Percentiles rank a stretch among this genome's conserved stretches.
phyloP scores from a whole-genome alignment of 805 yeast species.

The Candida awuae region DNA sequence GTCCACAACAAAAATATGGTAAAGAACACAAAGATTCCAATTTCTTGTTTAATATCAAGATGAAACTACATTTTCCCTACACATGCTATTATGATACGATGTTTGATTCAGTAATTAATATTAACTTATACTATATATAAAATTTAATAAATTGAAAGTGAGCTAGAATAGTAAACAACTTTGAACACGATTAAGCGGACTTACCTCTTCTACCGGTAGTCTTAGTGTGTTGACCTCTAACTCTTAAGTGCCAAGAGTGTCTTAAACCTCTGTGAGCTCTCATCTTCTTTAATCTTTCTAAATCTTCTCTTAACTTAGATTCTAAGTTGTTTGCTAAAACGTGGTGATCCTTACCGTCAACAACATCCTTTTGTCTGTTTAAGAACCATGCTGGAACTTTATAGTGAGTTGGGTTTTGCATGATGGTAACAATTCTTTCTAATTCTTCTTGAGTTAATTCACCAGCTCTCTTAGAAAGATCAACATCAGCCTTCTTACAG shows the following conservation, averaged over 20 bases:
- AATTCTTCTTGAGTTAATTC: slow-evolving; percentile 99
- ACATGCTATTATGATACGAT: too few species aligned
- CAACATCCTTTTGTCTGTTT: slow-evolving; percentile 98
- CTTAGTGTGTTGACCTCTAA: slow-evolving; percentile 99
- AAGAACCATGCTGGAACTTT: slow-evolving; percentile 99
- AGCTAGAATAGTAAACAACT: not conserved
- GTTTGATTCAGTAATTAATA: not conserved
- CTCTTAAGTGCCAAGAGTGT: slow-evolving; percentile 99
- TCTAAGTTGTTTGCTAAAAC: slow-evolving; percentile 98
- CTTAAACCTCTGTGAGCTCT: slow-evolving; percentile 99
- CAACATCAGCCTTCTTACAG: slow-evolving; percentile 99
- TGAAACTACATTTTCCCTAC: too few species aligned
- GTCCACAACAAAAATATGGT: too few species aligned
- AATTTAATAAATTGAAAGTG: not conserved
- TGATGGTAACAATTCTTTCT: slow-evolving; percentile 98
- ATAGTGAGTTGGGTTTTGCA: slow-evolving; percentile 99
- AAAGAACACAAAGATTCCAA: too few species aligned
- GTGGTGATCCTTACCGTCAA: slow-evolving; percentile 99
- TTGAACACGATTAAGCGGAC: slow-evolving; percentile 28
- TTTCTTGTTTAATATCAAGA: too few species aligned
- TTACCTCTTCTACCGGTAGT: slow-evolving; percentile 96
- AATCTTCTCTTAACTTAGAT: slow-evolving; percentile 98
- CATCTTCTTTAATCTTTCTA: slow-evolving; percentile 99
- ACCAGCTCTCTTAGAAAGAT: slow-evolving; percentile 98
- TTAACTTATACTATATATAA: slow-evolving; percentile 1